Conservation (phyloP, 306 rosid genomes). For the Rosa rugosa region DNA sequence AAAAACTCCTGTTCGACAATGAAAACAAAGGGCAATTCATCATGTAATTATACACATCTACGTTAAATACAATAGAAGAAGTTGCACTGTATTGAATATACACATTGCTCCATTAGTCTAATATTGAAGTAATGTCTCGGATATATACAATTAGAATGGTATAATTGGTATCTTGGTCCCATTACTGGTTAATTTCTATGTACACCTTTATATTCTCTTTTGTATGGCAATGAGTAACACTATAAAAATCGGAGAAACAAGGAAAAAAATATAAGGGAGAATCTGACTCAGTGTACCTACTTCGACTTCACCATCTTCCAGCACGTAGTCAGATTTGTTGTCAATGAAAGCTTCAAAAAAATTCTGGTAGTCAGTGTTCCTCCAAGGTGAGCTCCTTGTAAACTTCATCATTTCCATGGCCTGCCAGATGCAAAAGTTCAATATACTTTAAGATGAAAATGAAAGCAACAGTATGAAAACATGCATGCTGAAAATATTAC, state of each 20-base stretch:
- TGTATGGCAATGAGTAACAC: slow-evolving; percentile 62
- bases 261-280: slow-evolving; percentile 61
- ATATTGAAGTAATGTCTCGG: neutral
- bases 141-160: slow-evolving; percentile 7
- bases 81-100: neutral
- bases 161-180: neutral
- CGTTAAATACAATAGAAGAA: neutral
- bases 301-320: slow-evolving; percentile 44
- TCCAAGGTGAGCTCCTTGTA: slow-evolving; percentile 41
- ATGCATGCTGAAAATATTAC: neutral
- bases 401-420: slow-evolving; percentile 96
- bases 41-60: neutral
- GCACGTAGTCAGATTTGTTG: slow-evolving; percentile 44
- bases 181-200: neutral
- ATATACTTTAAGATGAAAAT: neutral
- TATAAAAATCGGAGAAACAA: slow-evolving; percentile 72
- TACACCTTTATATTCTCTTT: slow-evolving; percentile 53
- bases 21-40: neutral
- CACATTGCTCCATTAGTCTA: neutral
- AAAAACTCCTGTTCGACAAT: neutral
- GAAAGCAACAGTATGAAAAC: neutral
- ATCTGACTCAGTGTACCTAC: slow-evolving; percentile 49
- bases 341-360: slow-evolving; percentile 84
- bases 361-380: slow-evolving; percentile 61
- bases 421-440: slow-evolving; percentile 43